Percentiles rank a stretch among this genome's conserved stretches.
These are phyloP conservation scores for Penicillium antarcticum DNA, from an alignment of 495 filamentous ascomycete species.

Conservation along the genomic window DNA sequence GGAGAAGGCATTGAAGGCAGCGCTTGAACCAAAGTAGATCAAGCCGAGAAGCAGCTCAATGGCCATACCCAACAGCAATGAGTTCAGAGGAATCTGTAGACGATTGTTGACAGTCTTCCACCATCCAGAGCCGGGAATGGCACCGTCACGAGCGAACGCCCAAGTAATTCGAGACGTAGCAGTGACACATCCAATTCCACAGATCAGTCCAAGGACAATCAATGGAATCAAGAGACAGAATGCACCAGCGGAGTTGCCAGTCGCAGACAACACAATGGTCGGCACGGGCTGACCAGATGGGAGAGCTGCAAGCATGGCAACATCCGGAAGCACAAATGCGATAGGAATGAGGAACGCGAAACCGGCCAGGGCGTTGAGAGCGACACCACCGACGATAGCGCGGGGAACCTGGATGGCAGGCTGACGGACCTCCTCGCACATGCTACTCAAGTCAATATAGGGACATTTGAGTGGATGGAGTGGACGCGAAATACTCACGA, in stretches of 20 bases:
- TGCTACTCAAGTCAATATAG: slow-evolving; percentile 25
- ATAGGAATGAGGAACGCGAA: slow-evolving; percentile 58
- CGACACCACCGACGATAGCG: slow-evolving; percentile 60
- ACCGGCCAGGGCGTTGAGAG: slow-evolving; percentile 57
- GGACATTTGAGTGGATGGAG: background rate
- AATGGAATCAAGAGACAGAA: slow-evolving; percentile 65
- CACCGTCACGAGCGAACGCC: slow-evolving; percentile 56
- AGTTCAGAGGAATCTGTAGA: slow-evolving; percentile 47
- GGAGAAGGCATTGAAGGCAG: slow-evolving; percentile 57
- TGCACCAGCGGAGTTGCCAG: slow-evolving; percentile 41
- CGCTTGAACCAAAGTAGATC: slow-evolving; percentile 52
- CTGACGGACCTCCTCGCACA: slow-evolving; percentile 60
- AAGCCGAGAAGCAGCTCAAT: slow-evolving; percentile 51
- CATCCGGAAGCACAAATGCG: slow-evolving; percentile 56
- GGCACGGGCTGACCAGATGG: slow-evolving; percentile 46
- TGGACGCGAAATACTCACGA: slow-evolving; percentile 8
- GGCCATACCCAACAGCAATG: slow-evolving; percentile 43
- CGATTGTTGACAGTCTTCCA: slow-evolving; percentile 48
- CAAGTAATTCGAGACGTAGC: slow-evolving; percentile 65
- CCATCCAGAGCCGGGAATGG: slow-evolving; percentile 55
- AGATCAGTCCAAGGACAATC: slow-evolving; percentile 63
- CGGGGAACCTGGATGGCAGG: slow-evolving; percentile 58
- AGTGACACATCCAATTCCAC: slow-evolving; percentile 61
- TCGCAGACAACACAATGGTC: slow-evolving; percentile 12
- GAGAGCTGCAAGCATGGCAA: slow-evolving; percentile 48